Base-by-base conservation (phyloP, 2,329 filamentous ascomycete species). In the Calonectria hawksworthii region DNA sequence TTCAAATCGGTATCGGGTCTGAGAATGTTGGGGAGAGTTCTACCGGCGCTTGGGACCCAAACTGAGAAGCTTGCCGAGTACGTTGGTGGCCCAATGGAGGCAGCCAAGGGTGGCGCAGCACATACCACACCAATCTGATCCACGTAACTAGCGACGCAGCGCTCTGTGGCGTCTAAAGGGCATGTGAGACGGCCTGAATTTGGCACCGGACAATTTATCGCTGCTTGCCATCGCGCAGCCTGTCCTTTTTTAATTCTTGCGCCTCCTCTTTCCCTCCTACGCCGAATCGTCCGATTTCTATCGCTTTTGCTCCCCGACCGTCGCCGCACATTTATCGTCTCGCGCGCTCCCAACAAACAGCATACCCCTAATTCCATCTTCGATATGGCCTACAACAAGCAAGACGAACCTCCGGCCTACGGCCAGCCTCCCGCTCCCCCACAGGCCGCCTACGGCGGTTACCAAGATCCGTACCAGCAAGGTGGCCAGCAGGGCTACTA, bases 391-490 rank as follows among this genome's bases (percentile, higher is more conserved):
- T 80, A 84, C 78, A 89, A 84, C 78, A 89, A 90, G 81, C 80
- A 85, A 83, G 87, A 90, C 69, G 83, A 87, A 41, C 90, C 90
- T 68, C 89, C 89, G 32, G 86, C 88, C 54, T 90, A 90, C 82
- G 83, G 83, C 75, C 83, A 81, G 68, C 81, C 82, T 30, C 84
- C 84, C 44, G 81, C 84, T 72, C 79, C 83, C 59, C 84, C 88
- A 41, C 87, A 88, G 76, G 84, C 86, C 18, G 84, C 88, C 1
- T 89, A 90, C 78, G 82, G 86, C 63, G 85, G 86, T 38, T 86
- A 88, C 76, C 82, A 81, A 77, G 80, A 82, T 68, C 83, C 83
- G 14, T 82, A 83, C 47, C 81, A 82, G 68, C 80, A 78, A 36
- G 71, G 78, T 59, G 75, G 79, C 56, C 80, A 83, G 36, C 80